Conservation (phyloP, 2,329 filamentous ascomycete genomes). For the Claviceps sp. region DNA sequence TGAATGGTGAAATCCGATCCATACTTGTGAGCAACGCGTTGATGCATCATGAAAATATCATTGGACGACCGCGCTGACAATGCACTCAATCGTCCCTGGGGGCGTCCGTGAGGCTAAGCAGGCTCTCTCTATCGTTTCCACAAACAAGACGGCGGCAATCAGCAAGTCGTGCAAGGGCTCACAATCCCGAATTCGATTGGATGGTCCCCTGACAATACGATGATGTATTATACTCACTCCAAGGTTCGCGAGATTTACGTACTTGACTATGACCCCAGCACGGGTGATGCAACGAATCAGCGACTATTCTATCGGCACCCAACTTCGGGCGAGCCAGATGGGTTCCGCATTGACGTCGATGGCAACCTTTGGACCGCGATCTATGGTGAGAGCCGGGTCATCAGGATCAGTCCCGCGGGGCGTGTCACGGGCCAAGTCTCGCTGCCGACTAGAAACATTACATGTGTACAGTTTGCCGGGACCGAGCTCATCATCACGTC, state of each 20-base stretch:
- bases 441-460: slow-evolving; percentile 66
- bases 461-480: slow-evolving; percentile 70
- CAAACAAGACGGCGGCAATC: slow-evolving; percentile 38
- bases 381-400: slow-evolving; percentile 64
- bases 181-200: slow-evolving; percentile 76
- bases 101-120: slow-evolving; percentile 15
- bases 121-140: slow-evolving; percentile 65
- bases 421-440: slow-evolving; percentile 60
- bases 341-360: slow-evolving; percentile 69
- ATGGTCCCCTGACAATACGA: slow-evolving; percentile 61
- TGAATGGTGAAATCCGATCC: no score
- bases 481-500: slow-evolving; percentile 67
- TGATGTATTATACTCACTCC: slow-evolving; percentile 75
- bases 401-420: slow-evolving; percentile 59
- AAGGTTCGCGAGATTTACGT: slow-evolving; percentile 56
- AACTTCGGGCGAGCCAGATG: slow-evolving; percentile 59
- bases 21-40: background rate
- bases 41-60: background rate
- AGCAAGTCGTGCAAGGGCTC: slow-evolving; percentile 47
- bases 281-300: slow-evolving; percentile 52
- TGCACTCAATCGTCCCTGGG: no score
- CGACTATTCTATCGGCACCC: slow-evolving; percentile 61
- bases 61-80: background rate
- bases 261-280: slow-evolving; percentile 57
- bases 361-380: slow-evolving; percentile 83